phyloP scores from a whole-genome alignment of 164 flowering plant species.

The Vitis riparia region DNA sequence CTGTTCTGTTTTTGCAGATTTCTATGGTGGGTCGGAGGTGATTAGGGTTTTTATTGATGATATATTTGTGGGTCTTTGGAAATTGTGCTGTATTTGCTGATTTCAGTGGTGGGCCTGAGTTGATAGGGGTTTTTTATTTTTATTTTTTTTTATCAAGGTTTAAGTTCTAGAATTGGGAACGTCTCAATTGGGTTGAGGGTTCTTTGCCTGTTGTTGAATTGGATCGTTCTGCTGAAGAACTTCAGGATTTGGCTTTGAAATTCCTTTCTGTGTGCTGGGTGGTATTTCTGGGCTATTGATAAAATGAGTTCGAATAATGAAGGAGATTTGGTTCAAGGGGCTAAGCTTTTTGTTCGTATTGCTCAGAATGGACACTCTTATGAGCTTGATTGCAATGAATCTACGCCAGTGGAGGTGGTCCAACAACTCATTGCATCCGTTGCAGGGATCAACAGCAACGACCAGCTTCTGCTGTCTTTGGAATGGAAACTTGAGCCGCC shows the following conservation, averaged over 20 bases:
- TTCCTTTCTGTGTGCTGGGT: background rate
- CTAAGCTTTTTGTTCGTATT: conserved; percentile 71
- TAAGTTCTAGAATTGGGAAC: background rate
- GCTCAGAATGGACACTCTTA: conserved; percentile 90
- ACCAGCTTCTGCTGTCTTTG: conserved; percentile 82
- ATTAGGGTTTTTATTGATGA: conserved; percentile 15
- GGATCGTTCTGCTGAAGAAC: conserved; percentile 3
- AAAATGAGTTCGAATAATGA: conserved; percentile 68
- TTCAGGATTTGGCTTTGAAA: conserved; percentile 8
- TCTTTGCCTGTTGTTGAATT: background rate
- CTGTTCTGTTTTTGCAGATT: conserved; percentile 1
- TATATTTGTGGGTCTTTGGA: conserved; percentile 10
- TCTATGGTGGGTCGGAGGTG: conserved; percentile 16
- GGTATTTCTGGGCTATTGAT: conserved; percentile 7
- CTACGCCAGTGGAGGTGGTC: conserved; percentile 63
- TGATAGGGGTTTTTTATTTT: background rate
- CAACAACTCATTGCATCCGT: conserved; percentile 64
- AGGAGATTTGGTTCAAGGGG: conserved; percentile 36
- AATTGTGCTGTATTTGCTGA: conserved; percentile 12
- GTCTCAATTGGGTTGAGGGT: background rate
- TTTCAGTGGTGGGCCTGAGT: background rate
- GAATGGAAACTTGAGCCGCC: conserved; percentile 78
- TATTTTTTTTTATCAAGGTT: background rate
- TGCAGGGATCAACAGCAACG: conserved; percentile 51
- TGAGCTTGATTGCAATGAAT: conserved; percentile 73